A percentile compares a stretch with the other conserved stretches of the same genome.
Evolutionary conservation across 2,329 filamentous ascomycete species (phyloP).

Genomic region (Nothopassalora personata): DNA sequence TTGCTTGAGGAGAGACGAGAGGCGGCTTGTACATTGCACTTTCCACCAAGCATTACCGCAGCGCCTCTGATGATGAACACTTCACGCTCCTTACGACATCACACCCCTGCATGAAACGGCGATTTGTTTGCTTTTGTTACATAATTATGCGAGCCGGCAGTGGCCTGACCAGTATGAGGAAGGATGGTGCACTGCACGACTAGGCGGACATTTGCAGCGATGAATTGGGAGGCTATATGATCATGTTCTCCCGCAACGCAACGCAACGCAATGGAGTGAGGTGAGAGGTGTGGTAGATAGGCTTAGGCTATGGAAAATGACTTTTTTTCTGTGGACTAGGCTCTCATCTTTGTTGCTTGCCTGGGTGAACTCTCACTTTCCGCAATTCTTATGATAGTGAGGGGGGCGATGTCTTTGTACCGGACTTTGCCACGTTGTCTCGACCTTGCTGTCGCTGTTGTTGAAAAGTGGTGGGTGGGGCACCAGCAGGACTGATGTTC

Average conservation of each 20-base stretch:
- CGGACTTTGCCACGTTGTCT: too few species aligned
- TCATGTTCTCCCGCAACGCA: background rate
- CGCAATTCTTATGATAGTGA: too few species aligned
- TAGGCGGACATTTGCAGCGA: background rate
- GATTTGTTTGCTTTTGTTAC: background rate
- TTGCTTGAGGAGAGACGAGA: background rate
- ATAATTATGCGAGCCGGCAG: background rate
- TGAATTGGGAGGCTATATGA: background rate
- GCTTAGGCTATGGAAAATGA: background rate
- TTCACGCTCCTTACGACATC: constrained; percentile 1
- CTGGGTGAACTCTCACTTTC: too few species aligned
- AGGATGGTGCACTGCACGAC: background rate
- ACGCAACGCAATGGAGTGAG: background rate
- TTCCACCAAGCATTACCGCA: background rate
- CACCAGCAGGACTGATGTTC: too few species aligned
- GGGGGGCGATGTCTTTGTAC: too few species aligned
- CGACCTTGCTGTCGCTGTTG: too few species aligned
- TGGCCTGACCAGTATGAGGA: background rate
- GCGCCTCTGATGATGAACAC: background rate
- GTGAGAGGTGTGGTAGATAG: background rate
- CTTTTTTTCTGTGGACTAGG: background rate
- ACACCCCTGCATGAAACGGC: constrained; percentile 3
- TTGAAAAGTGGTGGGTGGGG: too few species aligned
- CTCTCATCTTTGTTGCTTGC: too few species aligned
- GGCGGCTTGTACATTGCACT: constrained; percentile 4